phyloP scores from a whole-genome alignment of 192 early-diverging fungal species.

The Entomortierella lignicola region DNA sequence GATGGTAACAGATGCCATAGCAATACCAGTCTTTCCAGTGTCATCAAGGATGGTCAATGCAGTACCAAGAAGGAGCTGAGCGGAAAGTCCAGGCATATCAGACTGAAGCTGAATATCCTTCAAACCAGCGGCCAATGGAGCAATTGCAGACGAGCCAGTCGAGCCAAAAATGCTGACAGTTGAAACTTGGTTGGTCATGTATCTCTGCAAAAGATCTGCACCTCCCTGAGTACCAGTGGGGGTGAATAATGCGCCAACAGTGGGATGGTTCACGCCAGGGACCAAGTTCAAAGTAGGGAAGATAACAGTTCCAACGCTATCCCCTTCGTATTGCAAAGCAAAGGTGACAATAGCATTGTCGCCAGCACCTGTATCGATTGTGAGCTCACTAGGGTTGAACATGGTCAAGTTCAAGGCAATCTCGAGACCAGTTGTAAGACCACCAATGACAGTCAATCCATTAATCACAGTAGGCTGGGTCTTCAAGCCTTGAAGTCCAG shows the following conservation, averaged over 20 bases:
- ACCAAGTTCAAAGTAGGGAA: slow-evolving; percentile 57
- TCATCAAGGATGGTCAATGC: slow-evolving; percentile 55
- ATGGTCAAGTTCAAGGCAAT: slow-evolving; percentile 59
- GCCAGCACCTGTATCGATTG: slow-evolving; percentile 62
- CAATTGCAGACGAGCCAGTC: slow-evolving; percentile 57
- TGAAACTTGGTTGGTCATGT: slow-evolving; percentile 59
- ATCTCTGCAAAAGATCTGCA: slow-evolving; percentile 59
- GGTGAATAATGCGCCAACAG: slow-evolving; percentile 59
- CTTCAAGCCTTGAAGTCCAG: slow-evolving; percentile 68
- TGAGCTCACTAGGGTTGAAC: slow-evolving; percentile 59
- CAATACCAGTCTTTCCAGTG: slow-evolving; percentile 57
- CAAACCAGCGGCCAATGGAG: slow-evolving; percentile 61
- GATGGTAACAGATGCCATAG: slow-evolving; percentile 59
- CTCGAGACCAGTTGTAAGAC: slow-evolving; percentile 50
- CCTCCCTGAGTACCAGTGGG: slow-evolving; percentile 59
- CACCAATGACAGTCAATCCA: slow-evolving; percentile 65
- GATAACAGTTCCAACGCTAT: slow-evolving; percentile 59
- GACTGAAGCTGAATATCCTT: slow-evolving; percentile 53
- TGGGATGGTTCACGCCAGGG: slow-evolving; percentile 58
- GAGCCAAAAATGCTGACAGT: slow-evolving; percentile 57
- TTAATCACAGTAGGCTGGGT: slow-evolving; percentile 62
- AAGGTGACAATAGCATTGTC: slow-evolving; percentile 62
- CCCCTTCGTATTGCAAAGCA: slow-evolving; percentile 55
- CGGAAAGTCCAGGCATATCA: slow-evolving; percentile 60
- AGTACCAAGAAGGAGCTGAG: slow-evolving; percentile 56